Percentiles rank a stretch among this genome's conserved stretches.
phyloP scores from a whole-genome alignment of 1,284 basidiomycete genomes.

The Trichosporon ovoides region DNA sequence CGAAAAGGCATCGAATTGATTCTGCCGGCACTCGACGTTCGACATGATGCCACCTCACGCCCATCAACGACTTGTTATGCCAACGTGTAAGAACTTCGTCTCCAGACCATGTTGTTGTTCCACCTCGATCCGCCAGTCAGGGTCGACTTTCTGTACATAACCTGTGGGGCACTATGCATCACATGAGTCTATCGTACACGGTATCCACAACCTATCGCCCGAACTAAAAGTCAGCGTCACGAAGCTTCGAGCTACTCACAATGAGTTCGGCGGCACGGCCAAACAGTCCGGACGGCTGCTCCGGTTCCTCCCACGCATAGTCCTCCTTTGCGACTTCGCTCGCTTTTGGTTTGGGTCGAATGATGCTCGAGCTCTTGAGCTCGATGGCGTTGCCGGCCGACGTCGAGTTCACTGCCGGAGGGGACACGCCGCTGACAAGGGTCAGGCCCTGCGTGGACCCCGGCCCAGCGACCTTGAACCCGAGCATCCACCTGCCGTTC shows the following conservation, averaged over 20 bases:
- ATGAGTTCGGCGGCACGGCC: constrained; percentile 23
- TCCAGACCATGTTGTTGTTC: not conserved
- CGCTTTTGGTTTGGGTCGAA: constrained; percentile 22
- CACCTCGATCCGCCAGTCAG: not conserved
- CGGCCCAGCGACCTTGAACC: constrained; percentile 35
- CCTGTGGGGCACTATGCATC: constrained; percentile 17
- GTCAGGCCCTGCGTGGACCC: constrained; percentile 27
- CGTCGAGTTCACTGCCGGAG: not conserved
- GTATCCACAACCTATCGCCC: constrained; percentile 15
- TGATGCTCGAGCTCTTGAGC: constrained; percentile 24
- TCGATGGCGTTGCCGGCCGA: constrained; percentile 28
- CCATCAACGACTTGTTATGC: constrained; percentile 1
- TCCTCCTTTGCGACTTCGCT: constrained; percentile 22
- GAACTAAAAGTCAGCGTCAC: constrained; percentile 15
- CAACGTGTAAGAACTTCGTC: not conserved
- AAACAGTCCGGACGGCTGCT: constrained; percentile 27
- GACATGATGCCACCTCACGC: not conserved
- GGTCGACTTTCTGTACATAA: constrained; percentile 4
- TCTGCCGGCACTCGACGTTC: not conserved
- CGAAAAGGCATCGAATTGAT: not conserved
- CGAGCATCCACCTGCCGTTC: constrained; percentile 39
- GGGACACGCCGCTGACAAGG: constrained; percentile 18
- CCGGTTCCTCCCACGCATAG: constrained; percentile 36
- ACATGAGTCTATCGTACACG: constrained; percentile 16
- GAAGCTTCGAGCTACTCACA: constrained; percentile 6